phyloP scores from a whole-genome alignment of 1,284 basidiomycete genomes.

The Cerrena zonata region DNA sequence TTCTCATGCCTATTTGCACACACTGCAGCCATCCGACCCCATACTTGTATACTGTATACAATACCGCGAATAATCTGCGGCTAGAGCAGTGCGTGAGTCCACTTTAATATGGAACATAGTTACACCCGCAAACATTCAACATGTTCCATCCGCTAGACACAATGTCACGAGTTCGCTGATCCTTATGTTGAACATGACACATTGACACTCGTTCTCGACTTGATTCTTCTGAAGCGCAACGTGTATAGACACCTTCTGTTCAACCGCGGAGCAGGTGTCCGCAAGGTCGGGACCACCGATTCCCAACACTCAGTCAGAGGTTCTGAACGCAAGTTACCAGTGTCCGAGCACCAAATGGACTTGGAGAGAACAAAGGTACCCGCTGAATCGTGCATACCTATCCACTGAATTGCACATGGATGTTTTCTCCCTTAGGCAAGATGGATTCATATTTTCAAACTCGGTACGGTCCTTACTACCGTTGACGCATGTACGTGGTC shows the following conservation, averaged over 20 bases:
- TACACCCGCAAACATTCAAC: constrained; percentile 1
- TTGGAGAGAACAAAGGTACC: not conserved
- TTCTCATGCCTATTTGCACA: constrained; percentile 76
- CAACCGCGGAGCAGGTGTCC: constrained; percentile 69
- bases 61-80: constrained; percentile 76
- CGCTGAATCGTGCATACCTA: not conserved
- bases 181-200: constrained; percentile 86
- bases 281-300: constrained; percentile 28
- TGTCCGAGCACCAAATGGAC: not conserved
- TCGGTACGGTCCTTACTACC: constrained; percentile 52
- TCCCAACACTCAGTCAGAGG: not conserved
- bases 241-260: constrained; percentile 89
- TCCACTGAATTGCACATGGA: not conserved
- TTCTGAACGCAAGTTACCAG: not conserved
- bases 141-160: constrained; percentile 18
- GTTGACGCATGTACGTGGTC: constrained; percentile 62
- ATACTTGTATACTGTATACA: constrained; percentile 80
- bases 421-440: constrained; percentile 36
- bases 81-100: constrained; percentile 71
- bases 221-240: constrained; percentile 80
- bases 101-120: not conserved
- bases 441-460: constrained; percentile 49
- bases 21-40: constrained; percentile 63
- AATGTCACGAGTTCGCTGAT: constrained; percentile 73
- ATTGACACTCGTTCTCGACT: constrained; percentile 73